Base-by-base conservation (phyloP, 805 yeast species). In the Kluyveromyces wickerhamii region DNA sequence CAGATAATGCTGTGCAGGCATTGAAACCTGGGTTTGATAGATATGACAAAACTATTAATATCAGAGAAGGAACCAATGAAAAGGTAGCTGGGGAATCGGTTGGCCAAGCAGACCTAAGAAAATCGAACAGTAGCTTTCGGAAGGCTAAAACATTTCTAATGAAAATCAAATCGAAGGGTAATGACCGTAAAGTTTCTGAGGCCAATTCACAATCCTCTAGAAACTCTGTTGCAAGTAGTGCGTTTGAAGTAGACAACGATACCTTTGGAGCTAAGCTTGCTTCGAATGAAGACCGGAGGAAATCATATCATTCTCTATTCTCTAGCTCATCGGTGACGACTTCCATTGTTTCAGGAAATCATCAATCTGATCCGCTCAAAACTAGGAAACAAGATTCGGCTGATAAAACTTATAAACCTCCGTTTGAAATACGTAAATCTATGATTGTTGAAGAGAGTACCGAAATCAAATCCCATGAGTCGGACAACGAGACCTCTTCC, bases 271-370 rank as follows among this genome's bases (percentile, higher is more conserved):
- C 18, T n/a, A 30, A 30, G 19, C 7, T 8, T 11, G 20, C 11
- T 9, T 11, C 33, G 18, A 29, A 16, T 6, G 14, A 19, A n/a
- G 20, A 34, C 4, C 35, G 35, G 21, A 40, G 46, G 29, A 38
- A 36, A 27, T 44, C 48, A 1, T 44, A 40, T 17, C 45, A 42
- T 23, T 44, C 48, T n/a, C 36, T 44, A 12, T 42, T 38, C 27
- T 40, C 48, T 4, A 39, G 29, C 19, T 30, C 40, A 4, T 35
- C 37, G 17, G 25, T 25, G n/a, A n/a, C n/a, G n/a, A n/a, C n/a
- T n/a, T n/a, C n/a, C n/a, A n/a, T n/a, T n/a, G n/a, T n/a, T n/a
- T n/a, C n/a, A n/a, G n/a, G n/a, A n/a, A n/a, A n/a, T n/a, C n/a
- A n/a, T n/a, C n/a, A n/a, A n/a, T n/a, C n/a, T n/a, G n/a, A 19